These are phyloP conservation scores for Amphicarpaea edgeworthii DNA, from an alignment of 306 rosid genomes.

Conservation along the genomic window DNA sequence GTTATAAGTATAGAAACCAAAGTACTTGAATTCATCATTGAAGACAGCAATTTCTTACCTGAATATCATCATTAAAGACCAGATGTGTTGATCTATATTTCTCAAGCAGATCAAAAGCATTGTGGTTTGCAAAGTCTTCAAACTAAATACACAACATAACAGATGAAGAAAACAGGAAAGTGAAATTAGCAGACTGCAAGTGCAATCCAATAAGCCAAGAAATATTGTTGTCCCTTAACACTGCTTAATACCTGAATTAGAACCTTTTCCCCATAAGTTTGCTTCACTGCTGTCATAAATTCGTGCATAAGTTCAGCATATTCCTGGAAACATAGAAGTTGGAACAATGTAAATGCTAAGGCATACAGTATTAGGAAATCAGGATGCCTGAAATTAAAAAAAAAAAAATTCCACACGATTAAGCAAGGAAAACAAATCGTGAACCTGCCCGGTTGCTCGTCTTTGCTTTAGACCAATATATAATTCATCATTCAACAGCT, in stretches of 20 bases:
- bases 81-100: slow-evolving; percentile 92
- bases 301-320: slow-evolving; percentile 88
- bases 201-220: slow-evolving; percentile 18
- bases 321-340: slow-evolving; percentile 60
- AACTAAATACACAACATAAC: slow-evolving; percentile 60
- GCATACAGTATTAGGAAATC: neutral
- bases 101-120: slow-evolving; percentile 95
- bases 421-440: slow-evolving; percentile 21
- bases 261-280: slow-evolving; percentile 89
- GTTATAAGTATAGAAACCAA: neutral
- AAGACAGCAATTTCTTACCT: slow-evolving; percentile 55
- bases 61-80: slow-evolving; percentile 96
- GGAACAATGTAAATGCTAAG: slow-evolving; percentile 32
- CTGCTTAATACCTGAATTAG: slow-evolving; percentile 78
- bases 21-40: neutral
- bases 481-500: slow-evolving; percentile 83
- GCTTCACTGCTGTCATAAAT: slow-evolving; percentile 94
- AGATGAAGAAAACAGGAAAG: slow-evolving; percentile 36
- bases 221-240: slow-evolving; percentile 29
- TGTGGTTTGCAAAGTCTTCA: slow-evolving; percentile 99
- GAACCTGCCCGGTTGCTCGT: slow-evolving; percentile 96
- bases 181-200: neutral
- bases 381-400: slow-evolving; percentile 5
- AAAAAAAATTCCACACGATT: slow-evolving; percentile 20
- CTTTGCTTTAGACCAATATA: slow-evolving; percentile 96